These are phyloP conservation scores for Fraxinus baroniana DNA, from an alignment of 305 asterid genomes.

Conservation along the genomic window DNA sequence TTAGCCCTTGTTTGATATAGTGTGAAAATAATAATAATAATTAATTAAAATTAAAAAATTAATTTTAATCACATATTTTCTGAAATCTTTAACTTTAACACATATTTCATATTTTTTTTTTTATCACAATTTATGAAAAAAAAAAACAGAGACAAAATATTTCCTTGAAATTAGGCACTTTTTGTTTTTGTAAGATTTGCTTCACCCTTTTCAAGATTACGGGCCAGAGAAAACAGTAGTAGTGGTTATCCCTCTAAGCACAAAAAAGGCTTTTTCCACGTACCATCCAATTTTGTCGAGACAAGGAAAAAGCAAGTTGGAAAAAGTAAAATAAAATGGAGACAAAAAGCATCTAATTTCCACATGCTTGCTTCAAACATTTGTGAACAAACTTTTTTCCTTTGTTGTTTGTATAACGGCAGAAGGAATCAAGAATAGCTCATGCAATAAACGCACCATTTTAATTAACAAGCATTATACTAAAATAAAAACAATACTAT, in stretches of 20 bases:
- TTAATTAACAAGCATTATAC: neutral
- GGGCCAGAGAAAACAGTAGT: neutral
- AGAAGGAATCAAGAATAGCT: constrained; percentile 37
- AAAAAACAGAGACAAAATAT: neutral
- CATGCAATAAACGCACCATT: constrained; percentile 24
- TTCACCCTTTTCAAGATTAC: neutral
- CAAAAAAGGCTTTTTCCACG: neutral
- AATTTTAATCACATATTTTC: neutral
- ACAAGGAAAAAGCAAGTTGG: neutral
- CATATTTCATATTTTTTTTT: too few species aligned
- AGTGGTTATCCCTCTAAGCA: neutral
- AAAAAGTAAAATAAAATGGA: neutral
- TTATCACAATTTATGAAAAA: too few species aligned
- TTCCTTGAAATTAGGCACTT: neutral
- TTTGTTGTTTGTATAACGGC: constrained; percentile 14
- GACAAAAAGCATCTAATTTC: neutral
- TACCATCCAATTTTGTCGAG: neutral
- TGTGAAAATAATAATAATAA: too few species aligned
- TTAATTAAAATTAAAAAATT: too few species aligned
- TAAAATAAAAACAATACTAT: constrained; percentile 1
- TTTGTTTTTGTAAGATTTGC: neutral
- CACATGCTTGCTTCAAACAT: constrained; percentile 7
- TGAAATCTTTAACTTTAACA: neutral
- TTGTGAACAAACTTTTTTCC: neutral
- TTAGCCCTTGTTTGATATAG: neutral